Evolutionary conservation across 2,329 filamentous ascomycete genomes (phyloP).

Genomic region (Verticillium klebahnii): DNA sequence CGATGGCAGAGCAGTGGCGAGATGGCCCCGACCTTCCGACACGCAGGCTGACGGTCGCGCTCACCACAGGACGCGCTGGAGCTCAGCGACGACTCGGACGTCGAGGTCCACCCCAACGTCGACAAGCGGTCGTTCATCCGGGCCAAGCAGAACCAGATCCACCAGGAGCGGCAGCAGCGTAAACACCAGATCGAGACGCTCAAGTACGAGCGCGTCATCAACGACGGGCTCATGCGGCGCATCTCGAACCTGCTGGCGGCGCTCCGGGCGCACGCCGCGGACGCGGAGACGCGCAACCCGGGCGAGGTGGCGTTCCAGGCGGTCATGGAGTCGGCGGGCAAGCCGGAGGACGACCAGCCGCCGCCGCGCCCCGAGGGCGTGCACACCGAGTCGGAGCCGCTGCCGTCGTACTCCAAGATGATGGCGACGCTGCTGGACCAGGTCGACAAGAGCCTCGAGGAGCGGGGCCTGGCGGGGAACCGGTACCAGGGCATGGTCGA

Average conservation of each 20-base stretch:
- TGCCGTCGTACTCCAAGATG: constrained; percentile 92
- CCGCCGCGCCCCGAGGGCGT: constrained; percentile 74
- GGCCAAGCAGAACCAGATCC: constrained; percentile 96
- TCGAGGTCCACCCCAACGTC: constrained; percentile 98
- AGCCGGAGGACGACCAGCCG: constrained; percentile 69
- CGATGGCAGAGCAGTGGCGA: too few relatives aligned
- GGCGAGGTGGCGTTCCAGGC: constrained; percentile 85
- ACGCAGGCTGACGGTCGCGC: too few relatives aligned
- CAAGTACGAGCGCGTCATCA: constrained; percentile 89
- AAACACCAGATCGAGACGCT: constrained; percentile 85
- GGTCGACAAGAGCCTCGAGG: constrained; percentile 79
- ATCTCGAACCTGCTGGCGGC: constrained; percentile 74
- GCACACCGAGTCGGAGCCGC: constrained; percentile 66
- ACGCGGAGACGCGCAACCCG: constrained; percentile 60
- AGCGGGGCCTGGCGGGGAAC: constrained; percentile 60
- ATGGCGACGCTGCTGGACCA: constrained; percentile 94
- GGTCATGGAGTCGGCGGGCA: constrained; percentile 75
- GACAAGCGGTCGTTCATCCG: constrained; percentile 98
- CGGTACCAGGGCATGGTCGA: constrained; percentile 71
- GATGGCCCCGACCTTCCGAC: too few relatives aligned
- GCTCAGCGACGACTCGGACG: constrained; percentile 95
- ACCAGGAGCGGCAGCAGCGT: constrained; percentile 81
- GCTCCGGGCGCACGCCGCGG: constrained; percentile 67
- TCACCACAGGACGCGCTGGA: constrained; percentile 72
- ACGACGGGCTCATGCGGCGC: constrained; percentile 81